A percentile compares a stretch with the other conserved stretches of the same genome.
These are phyloP conservation scores for Fraxinus americana DNA, from an alignment of 257 asterid species.

Conservation along the genomic window DNA sequence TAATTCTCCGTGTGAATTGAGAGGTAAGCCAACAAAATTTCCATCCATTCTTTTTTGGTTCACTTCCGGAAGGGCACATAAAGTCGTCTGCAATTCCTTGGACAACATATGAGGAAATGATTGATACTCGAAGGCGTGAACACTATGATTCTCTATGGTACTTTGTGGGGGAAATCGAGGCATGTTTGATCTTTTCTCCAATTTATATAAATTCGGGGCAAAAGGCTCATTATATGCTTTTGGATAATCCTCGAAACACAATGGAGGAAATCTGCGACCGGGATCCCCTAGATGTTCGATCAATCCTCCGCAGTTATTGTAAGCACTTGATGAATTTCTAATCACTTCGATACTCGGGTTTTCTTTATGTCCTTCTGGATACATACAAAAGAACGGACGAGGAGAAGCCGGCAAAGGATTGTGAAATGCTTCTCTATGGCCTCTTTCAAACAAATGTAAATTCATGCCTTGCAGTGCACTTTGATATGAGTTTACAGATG, in stretches of 20 bases:
- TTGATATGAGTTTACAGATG: constrained; percentile 29
- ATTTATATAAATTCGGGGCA: constrained; percentile 21
- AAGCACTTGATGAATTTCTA: constrained; percentile 28
- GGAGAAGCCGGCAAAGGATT: not conserved
- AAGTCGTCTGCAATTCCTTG: constrained; percentile 39
- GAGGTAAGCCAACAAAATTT: constrained; percentile 62
- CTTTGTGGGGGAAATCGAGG: constrained; percentile 31
- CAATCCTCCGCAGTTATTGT: constrained; percentile 27
- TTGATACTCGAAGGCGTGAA: constrained; percentile 36
- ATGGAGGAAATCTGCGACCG: constrained; percentile 32
- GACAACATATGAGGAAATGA: constrained; percentile 44
- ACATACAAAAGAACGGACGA: not conserved
- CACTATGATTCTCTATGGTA: constrained; percentile 26
- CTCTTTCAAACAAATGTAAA: too few relatives aligned
- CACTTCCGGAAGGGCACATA: constrained; percentile 35
- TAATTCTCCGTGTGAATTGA: constrained; percentile 72
- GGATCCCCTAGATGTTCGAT: constrained; percentile 33
- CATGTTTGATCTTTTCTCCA: constrained; percentile 19
- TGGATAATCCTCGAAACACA: constrained; percentile 40
- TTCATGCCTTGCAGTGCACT: constrained; percentile 11
- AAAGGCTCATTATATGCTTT: constrained; percentile 40
- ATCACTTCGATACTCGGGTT: constrained; percentile 25
- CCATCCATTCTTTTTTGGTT: constrained; percentile 34
- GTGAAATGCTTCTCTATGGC: too few relatives aligned
- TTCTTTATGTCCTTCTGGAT: constrained; percentile 12